Base-by-base conservation (phyloP, 371 early-diverging fungal species). In the Parasitella parasitica region DNA sequence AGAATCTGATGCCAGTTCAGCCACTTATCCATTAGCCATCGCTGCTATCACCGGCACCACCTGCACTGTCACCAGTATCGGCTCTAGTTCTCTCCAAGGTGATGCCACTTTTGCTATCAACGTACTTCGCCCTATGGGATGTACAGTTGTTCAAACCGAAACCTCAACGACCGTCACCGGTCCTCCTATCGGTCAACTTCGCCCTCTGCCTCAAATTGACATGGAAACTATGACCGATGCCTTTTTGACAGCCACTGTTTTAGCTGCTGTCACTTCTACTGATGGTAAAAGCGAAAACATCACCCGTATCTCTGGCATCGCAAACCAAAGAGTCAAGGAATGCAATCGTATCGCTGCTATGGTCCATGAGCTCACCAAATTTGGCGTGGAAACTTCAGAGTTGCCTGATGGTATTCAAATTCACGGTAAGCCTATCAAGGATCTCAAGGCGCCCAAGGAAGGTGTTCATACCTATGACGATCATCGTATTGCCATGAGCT, bases 211-310 rank as follows among this genome's bases (percentile, higher is more conserved):
- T 8, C 67, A 79, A 16, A 89, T 98, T 61, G 96, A 98, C 64
- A 98, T 98, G 98, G 97, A 96, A 75, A 89, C 93, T 12, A 95
- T 98, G 97, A 98, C 98, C 0, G 98, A 98, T 72, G 98, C 98
- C 7, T 98, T 98, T 81, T 79, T 98, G 73, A 98, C 98, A 2
- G 97, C 97, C 0, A 83, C 93, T 0, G 97, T 91, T 13, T 83
- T 97, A 15, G 97, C 97, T 12, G 97, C 97, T 6, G 94, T 94
- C 2, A 89, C 92, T 1, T 77, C 84, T 51, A 67, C 78, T 4
- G 77, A 80, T 8, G 72, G 70, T 7, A 81, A 78, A 15, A 73
- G 72, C 12, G 80, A 83, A 54, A 78, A 78, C 37, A 79, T 86
- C 15, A 96, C 97, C 15, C 82, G 87, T 32, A 98, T 98, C 67